These are phyloP conservation scores for Madurella mycetomatis DNA, from an alignment of 2,329 filamentous ascomycete species.

Conservation along the genomic window DNA sequence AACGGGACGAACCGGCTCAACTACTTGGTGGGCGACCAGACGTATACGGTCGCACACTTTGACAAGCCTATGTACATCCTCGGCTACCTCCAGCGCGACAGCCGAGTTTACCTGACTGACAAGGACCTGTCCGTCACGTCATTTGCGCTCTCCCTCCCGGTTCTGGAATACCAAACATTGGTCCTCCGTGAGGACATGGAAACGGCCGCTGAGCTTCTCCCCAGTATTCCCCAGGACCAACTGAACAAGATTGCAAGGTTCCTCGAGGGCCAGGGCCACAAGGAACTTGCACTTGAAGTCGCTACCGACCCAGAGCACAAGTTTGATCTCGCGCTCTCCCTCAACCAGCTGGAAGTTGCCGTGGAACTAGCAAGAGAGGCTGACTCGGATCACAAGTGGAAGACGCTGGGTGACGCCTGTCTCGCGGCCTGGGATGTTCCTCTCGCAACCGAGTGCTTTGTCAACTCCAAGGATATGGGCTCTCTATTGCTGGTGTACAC, in stretches of 20 bases:
- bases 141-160: slow-evolving; percentile 82
- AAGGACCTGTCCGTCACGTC: slow-evolving; percentile 93
- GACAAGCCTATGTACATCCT: slow-evolving; percentile 93
- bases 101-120: slow-evolving; percentile 90
- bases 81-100: slow-evolving; percentile 91
- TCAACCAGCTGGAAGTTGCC: slow-evolving; percentile 81
- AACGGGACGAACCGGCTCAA: slow-evolving; percentile 95
- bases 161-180: slow-evolving; percentile 94
- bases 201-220: slow-evolving; percentile 77
- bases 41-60: slow-evolving; percentile 95
- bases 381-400: slow-evolving; percentile 96
- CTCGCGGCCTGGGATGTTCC: slow-evolving; percentile 80
- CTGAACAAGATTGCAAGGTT: slow-evolving; percentile 98
- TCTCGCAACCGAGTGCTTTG: slow-evolving; percentile 90
- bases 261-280: slow-evolving; percentile 94
- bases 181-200: slow-evolving; percentile 94
- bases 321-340: slow-evolving; percentile 81
- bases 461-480: slow-evolving; percentile 82
- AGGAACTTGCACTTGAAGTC: slow-evolving; percentile 90
- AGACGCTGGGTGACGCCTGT: slow-evolving; percentile 90
- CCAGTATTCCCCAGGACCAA: slow-evolving; percentile 82
- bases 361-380: slow-evolving; percentile 77
- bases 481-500: slow-evolving; percentile 85
- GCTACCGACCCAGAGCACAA: slow-evolving; percentile 94
- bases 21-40: slow-evolving; percentile 96